These are phyloP conservation scores for Ustilago loliicola DNA, from an alignment of 1,284 basidiomycete species.

Conservation along the genomic window DNA sequence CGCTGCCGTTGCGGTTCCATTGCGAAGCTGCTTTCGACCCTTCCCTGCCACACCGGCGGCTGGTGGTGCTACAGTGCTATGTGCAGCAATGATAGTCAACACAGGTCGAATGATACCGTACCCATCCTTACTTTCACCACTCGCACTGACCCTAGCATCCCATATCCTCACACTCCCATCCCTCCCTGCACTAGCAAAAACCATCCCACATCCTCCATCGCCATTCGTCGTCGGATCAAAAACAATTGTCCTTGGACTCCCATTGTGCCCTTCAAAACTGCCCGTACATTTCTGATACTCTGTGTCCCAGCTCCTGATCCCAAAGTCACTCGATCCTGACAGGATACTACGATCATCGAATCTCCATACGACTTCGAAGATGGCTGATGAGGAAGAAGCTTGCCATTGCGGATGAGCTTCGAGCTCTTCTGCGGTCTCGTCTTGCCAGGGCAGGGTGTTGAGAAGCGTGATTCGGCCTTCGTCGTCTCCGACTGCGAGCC, in stretches of 20 bases:
- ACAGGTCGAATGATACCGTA: constrained; percentile 34
- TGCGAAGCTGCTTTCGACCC: constrained; percentile 16
- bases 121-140: constrained; percentile 3
- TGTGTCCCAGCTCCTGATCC: constrained; percentile 64
- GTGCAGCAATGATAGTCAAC: constrained; percentile 61
- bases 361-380: constrained; percentile 66
- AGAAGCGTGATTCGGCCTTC: constrained; percentile 64
- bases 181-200: constrained; percentile 64
- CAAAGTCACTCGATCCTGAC: constrained; percentile 63
- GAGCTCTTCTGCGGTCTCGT: constrained; percentile 19
- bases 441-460: constrained; percentile 54
- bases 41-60: not conserved
- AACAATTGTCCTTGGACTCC: constrained; percentile 61
- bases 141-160: constrained; percentile 49
- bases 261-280: constrained; percentile 50
- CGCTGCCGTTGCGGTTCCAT: not conserved
- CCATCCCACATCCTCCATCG: constrained; percentile 45
- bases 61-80: constrained; percentile 19
- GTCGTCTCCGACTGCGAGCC: constrained; percentile 68
- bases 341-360: constrained; percentile 61
- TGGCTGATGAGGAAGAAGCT: constrained; percentile 39
- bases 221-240: constrained; percentile 60
- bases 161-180: constrained; percentile 66
- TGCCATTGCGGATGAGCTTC: constrained; percentile 34
- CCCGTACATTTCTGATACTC: constrained; percentile 52